phyloP scores from a whole-genome alignment of 495 filamentous ascomycete species.

The Penicillium malachiteum region DNA sequence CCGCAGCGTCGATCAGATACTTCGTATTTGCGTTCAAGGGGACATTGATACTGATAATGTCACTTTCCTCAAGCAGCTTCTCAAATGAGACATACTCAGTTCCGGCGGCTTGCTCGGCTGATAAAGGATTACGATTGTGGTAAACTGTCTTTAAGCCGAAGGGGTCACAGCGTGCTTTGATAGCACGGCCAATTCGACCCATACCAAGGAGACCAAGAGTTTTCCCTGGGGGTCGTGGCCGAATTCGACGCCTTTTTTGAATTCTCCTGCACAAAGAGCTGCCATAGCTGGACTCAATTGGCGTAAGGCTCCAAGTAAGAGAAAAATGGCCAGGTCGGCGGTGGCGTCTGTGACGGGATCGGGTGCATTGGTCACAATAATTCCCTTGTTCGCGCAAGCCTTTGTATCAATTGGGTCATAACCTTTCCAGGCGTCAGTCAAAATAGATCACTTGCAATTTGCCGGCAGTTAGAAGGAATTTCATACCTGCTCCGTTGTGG shows the following conservation, averaged over 20 bases:
- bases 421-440: too few relatives aligned
- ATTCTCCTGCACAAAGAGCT: slow-evolving; percentile 26
- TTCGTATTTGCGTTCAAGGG: slow-evolving; percentile 55
- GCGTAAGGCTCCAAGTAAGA: slow-evolving; percentile 48
- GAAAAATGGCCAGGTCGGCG: slow-evolving; percentile 1
- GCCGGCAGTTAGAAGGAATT: too few relatives aligned
- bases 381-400: not conserved
- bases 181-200: slow-evolving; percentile 64
- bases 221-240: slow-evolving; percentile 55
- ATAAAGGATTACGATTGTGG: slow-evolving; percentile 43
- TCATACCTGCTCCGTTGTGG: too few relatives aligned
- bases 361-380: slow-evolving; percentile 50
- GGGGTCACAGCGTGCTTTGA: slow-evolving; percentile 21
- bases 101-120: slow-evolving; percentile 40
- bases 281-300: slow-evolving; percentile 34
- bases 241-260: slow-evolving; percentile 42
- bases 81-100: slow-evolving; percentile 58
- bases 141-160: slow-evolving; percentile 57
- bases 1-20: slow-evolving; percentile 46
- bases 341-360: slow-evolving; percentile 53
- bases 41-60: slow-evolving; percentile 62
- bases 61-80: slow-evolving; percentile 51
- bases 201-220: slow-evolving; percentile 66
- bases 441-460: too few relatives aligned
- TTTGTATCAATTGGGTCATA: too few relatives aligned